Percentiles rank a stretch among this genome's conserved stretches.
These are phyloP conservation scores for Suillus subluteus DNA, from an alignment of 768 basidiomycete genomes.

Conservation along the genomic window DNA sequence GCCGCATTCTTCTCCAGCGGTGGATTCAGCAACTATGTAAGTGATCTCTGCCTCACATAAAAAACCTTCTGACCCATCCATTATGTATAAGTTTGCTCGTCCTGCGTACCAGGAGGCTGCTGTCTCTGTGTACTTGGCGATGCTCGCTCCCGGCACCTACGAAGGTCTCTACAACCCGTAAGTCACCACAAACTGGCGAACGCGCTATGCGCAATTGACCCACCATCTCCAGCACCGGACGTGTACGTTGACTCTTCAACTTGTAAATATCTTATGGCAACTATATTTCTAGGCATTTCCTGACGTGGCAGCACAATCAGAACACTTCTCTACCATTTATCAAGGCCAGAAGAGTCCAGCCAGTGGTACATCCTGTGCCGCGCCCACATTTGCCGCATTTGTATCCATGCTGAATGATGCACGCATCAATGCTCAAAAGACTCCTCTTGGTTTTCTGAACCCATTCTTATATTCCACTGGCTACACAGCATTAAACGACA, in stretches of 20 bases:
- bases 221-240: constrained; percentile 43
- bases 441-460: background rate
- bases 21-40: constrained; percentile 47
- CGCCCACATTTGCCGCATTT: background rate
- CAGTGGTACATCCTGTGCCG: constrained; percentile 15
- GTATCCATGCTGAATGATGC: background rate
- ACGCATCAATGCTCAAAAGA: background rate
- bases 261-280: background rate
- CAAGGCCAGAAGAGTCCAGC: constrained; percentile 43
- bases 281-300: constrained; percentile 50
- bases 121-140: constrained; percentile 48
- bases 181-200: constrained; percentile 18
- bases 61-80: background rate
- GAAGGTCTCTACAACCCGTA: constrained; percentile 63
- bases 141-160: constrained; percentile 52
- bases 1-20: constrained; percentile 51
- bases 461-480: background rate
- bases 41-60: constrained; percentile 21
- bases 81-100: constrained; percentile 45
- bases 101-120: constrained; percentile 56
- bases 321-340: constrained; percentile 51
- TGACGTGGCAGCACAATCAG: constrained; percentile 66
- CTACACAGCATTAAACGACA: background rate
- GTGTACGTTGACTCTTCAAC: constrained; percentile 42
- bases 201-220: constrained; percentile 8